Evolutionary conservation across 306 rosid species (phyloP), one percentile per base, ranked within the genome.

Genomic region (Cucurbita argyrosperma): DNA sequence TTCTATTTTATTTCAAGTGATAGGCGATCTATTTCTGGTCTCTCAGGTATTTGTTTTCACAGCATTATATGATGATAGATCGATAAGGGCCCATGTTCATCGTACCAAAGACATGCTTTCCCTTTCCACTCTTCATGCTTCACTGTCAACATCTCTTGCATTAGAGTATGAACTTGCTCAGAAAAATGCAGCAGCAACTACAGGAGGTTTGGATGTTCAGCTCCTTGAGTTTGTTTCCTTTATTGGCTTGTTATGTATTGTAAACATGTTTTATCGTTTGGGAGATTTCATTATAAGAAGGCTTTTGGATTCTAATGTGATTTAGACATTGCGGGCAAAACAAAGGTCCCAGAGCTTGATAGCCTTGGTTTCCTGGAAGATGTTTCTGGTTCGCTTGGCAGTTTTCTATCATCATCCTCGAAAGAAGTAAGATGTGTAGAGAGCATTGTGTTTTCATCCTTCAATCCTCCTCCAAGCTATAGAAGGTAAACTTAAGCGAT

Each of bases 41-140:
- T 75, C 76, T 86, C 76, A 86, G 53, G 40, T 74, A 9, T 56
- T 67, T 75, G 38, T 80, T 60, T 78, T 71, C 81, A 80, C 96
- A 95, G 99, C 99, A 75, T 84, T 95, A 71, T 95, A 95, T 80
- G 99, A 95, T 81, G 99, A 95, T 89, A 86, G 99, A 84, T 95
- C 99, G 49, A 86, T 88, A 81, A 88, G 99, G 90, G 96, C 99
- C 75, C 99, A 95, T 85, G 96, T 95, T 71, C 93, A 87, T 75
- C 96, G 99, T 55, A 86, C 99, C 0, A 82, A 96, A 82, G 99
- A 95, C 75, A 81, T 95, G 87, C 96, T 95, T 59, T 88, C 99
- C 49, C 97, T 91, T 72, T 91, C 97, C 56, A 79, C 89, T 47
- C 89, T 95, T 76, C 99, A 95, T 82, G 89, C 97, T 38, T 95